Conservation (phyloP, 2,329 filamentous ascomycete genomes). For the Nemania sp. region DNA sequence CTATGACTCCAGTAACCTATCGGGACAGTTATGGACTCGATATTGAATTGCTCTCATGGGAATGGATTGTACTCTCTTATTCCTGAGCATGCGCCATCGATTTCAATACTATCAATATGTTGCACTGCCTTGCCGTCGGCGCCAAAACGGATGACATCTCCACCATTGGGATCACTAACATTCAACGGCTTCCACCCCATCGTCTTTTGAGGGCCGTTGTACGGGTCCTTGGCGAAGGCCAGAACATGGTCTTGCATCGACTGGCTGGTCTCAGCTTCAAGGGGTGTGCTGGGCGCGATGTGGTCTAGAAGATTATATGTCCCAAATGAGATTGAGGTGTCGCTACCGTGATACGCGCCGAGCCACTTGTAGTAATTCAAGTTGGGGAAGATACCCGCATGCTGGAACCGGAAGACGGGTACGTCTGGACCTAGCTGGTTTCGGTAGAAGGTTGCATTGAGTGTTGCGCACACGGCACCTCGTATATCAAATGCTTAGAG, state of each 20-base stretch:
- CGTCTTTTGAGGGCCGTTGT: conserved; percentile 10
- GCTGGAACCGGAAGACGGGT: conserved; percentile 23
- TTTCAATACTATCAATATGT: background rate
- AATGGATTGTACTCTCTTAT: background rate
- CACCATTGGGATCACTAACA: background rate
- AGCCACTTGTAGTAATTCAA: conserved; percentile 20
- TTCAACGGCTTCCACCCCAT: conserved; percentile 18
- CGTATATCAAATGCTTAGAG: conserved; percentile 2
- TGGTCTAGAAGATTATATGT: conserved; percentile 21
- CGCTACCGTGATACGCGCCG: conserved; percentile 27
- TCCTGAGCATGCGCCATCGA: background rate
- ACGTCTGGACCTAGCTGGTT: conserved; percentile 1
- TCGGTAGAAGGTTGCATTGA: background rate
- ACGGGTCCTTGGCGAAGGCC: conserved; percentile 28
- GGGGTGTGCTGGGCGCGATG: background rate
- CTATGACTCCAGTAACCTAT: background rate
- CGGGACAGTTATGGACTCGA: background rate
- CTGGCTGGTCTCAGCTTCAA: conserved; percentile 19
- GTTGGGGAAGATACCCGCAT: conserved; percentile 28
- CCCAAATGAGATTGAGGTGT: conserved; percentile 25
- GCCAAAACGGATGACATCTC: background rate
- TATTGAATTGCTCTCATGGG: background rate
- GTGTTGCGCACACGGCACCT: conserved; percentile 13
- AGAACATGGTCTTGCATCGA: conserved; percentile 29
- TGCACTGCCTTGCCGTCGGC: background rate